Evolutionary conservation across 768 basidiomycete species (phyloP), one percentile per base, ranked within the genome.

Genomic region (Russula lepida): DNA sequence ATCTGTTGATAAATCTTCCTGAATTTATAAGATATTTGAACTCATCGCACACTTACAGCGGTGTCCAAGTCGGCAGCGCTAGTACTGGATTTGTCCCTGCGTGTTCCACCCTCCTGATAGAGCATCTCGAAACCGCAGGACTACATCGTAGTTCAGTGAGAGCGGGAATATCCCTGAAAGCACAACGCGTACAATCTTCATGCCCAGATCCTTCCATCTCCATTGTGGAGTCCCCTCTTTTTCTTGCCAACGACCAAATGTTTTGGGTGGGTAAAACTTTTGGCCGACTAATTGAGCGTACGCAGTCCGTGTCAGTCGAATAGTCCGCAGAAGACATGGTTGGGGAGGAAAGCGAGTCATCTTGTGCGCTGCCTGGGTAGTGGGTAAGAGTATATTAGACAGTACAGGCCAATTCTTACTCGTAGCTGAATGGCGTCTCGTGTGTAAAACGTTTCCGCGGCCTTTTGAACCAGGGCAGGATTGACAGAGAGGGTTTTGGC

Each of bases 111-210:
- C 70, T 93, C 93, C 70, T 89, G 86, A 70, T 89, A 98, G 43
- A 97, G 79, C 80, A 98, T 99, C 75, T 99, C 97, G 64, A 98
- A 98, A 1, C 97, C 97, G 64, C 92, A 92, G 2, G 93, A 86
- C 88, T 95, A 68, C 8, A 48, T 53, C 25, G 30, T 50, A 4
- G 30, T 28, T n/a, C 53, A 13, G 8, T 25, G 43, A 21, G 51
- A 47, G 51, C 23, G 17, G 47, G 23, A 35, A n/a, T 27, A 51
- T 15, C 35, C 46, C 28, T 25, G 41, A 33, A 7, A 32, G 48
- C 5, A 39, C 28, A 30, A 13, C 13, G 54, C 82, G 52, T 62
- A 90, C 93, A 55, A 98, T 85, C 77, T 98, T 98, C 85, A 98
- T 89, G 8, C 95, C 95, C 30, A 91, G 71, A 72, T 93, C 90